Evolutionary conservation across 805 yeast genomes (phyloP), one percentile per base, ranked within the genome.

Genomic region (Candida michaelii): DNA sequence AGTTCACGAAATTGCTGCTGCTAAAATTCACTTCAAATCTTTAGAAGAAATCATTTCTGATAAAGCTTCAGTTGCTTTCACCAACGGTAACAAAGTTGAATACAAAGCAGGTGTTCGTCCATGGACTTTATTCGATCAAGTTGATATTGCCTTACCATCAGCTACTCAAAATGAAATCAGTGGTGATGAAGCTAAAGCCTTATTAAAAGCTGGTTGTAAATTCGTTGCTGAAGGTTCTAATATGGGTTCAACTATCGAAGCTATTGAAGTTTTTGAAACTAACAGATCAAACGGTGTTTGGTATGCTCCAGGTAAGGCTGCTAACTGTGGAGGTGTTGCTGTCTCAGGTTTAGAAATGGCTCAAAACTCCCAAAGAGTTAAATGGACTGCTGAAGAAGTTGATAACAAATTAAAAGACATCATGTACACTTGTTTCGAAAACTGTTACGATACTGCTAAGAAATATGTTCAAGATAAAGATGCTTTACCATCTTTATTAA

Each of bases 251-350:
- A 90, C 97, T 58, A 85, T 86, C 73, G 98, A 91, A 69, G 99
- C 99, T 56, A 89, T 91, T 56, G 89, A 84, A 55, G 89, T 87
- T 49, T 91, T 90, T 59, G 99, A 91, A 80, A 87, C 85, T 59
- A 80, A 77, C 68, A 82, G 91, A 76, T 53, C 69, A 52, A 62
- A 68, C 54, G 62, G 72, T 39, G 87, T 89, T 71, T 91, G 99
- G 99, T 91, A 90, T 74, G 98, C 96, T 60, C 97, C 97, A 66
- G 98, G 97, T 74, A 91, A 91, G 82, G 97, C 97, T 57, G 91
- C 97, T 62, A 91, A 91, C 83, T 85, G 95, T 76, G 99, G 98
- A 76, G 99, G 99, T 83, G 99, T 91, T 58, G 96, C 97, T 46
- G 97, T 90, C 45, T 89, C 97, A 46, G 98, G 97, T 64, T 80